Conservation (phyloP, 345 rosid species). For the Aethionema arabicum region DNA sequence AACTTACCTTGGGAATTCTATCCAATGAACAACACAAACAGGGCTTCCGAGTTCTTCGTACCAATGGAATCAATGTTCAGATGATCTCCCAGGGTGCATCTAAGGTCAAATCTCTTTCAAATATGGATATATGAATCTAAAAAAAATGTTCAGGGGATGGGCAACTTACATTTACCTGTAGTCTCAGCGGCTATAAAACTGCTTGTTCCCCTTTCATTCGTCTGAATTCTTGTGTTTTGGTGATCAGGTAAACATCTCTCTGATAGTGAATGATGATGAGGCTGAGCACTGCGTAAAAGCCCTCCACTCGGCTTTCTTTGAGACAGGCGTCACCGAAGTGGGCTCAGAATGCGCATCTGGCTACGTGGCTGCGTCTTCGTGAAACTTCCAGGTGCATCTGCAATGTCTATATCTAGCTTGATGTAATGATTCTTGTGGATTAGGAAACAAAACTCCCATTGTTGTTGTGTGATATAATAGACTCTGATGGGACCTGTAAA, state of each 20-base stretch:
- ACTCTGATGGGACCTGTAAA: conserved; percentile 7
- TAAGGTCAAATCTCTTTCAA: conserved; percentile 47
- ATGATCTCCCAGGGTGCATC: conserved; percentile 96
- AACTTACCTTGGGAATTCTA: not conserved
- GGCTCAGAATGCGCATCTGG: not conserved
- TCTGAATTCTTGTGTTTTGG: conserved; percentile 16
- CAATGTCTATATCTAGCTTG: not conserved
- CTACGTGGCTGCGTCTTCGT: conserved; percentile 11
- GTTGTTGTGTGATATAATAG: conserved; percentile 9
- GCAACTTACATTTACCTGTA: too few species aligned
- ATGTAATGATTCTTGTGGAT: conserved; percentile 3
- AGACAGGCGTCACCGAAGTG: conserved; percentile 23
- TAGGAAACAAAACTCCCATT: conserved; percentile 25
- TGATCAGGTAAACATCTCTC: conserved; percentile 76
- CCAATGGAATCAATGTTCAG: conserved; percentile 76
- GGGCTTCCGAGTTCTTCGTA: conserved; percentile 73
- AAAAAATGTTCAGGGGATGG: too few species aligned
- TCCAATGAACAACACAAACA: conserved; percentile 33
- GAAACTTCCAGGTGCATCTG: conserved; percentile 6
- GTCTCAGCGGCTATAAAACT: too few species aligned
- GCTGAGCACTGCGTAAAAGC: conserved; percentile 81
- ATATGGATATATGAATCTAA: too few species aligned
- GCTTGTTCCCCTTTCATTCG: not conserved
- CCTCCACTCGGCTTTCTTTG: conserved; percentile 82
- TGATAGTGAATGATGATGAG: conserved; percentile 69